Conservation (phyloP, 2,329 filamentous ascomycete species). For the Paramyrothecium roridum region DNA sequence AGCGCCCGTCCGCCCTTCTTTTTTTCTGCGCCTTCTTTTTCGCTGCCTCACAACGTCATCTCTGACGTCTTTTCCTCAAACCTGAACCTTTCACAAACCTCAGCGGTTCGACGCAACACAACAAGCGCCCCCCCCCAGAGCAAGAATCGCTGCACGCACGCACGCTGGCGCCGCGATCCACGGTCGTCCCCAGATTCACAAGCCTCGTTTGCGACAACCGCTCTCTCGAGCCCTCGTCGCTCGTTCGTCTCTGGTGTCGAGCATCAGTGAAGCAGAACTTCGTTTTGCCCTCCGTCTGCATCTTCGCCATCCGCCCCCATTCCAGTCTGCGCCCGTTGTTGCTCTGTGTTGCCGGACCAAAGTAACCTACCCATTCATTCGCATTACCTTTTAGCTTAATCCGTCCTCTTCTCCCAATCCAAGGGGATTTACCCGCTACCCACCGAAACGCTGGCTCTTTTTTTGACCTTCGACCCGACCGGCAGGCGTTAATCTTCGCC, state of each 20-base stretch:
- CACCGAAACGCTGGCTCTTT: slow-evolving; percentile 12
- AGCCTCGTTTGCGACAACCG: too few species aligned
- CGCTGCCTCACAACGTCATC: slow-evolving; percentile 41
- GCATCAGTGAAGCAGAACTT: too few species aligned
- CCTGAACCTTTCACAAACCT: slow-evolving; percentile 32
- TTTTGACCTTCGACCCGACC: slow-evolving; percentile 11
- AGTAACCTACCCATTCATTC: too few species aligned
- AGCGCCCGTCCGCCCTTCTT: slow-evolving; percentile 24
- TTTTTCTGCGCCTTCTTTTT: slow-evolving; percentile 32
- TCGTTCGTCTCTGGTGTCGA: too few species aligned
- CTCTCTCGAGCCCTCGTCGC: too few species aligned
- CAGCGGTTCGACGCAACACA: slow-evolving; percentile 24
- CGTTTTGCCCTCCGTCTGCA: too few species aligned
- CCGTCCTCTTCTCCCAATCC: neutral
- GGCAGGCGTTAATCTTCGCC: slow-evolving; percentile 1
- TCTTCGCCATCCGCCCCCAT: too few species aligned
- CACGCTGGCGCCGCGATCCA: slow-evolving; percentile 1
- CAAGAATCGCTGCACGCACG: neutral
- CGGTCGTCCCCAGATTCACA: neutral
- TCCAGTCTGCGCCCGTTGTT: too few species aligned
- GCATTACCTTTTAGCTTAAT: neutral
- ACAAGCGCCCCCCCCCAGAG: slow-evolving; percentile 3
- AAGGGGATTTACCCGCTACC: slow-evolving; percentile 8
- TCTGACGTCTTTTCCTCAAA: slow-evolving; percentile 42
- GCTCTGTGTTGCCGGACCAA: too few species aligned